A percentile compares a stretch with the other conserved stretches of the same genome.
Conservation (phyloP, 768 basidiomycete species). For the Naganishia randhawae region DNA sequence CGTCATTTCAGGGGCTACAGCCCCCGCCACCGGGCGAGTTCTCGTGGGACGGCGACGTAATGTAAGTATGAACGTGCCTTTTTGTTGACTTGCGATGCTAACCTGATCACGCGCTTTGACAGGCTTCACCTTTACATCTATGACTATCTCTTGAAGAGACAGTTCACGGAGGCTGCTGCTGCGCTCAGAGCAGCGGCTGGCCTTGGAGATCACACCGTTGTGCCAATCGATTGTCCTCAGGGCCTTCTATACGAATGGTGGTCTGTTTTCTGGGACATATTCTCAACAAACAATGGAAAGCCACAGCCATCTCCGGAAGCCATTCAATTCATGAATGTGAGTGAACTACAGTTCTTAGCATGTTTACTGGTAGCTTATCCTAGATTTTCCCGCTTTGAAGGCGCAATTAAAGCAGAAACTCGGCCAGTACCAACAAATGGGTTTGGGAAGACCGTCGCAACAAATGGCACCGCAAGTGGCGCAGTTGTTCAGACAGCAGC, state of each 20-base stretch:
- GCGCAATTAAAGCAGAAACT: slow-evolving; percentile 39
- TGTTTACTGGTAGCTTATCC: background rate
- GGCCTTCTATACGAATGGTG: slow-evolving; percentile 52
- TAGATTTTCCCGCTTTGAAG: slow-evolving; percentile 26
- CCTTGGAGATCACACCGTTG: slow-evolving; percentile 40
- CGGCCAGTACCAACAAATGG: slow-evolving; percentile 29
- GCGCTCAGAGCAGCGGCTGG: slow-evolving; percentile 45
- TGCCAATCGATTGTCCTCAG: slow-evolving; percentile 50
- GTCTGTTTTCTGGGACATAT: slow-evolving; percentile 49
- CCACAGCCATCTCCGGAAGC: slow-evolving; percentile 39
- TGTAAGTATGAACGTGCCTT: slow-evolving; percentile 8
- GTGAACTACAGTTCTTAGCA: slow-evolving; percentile 8
- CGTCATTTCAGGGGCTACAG: background rate
- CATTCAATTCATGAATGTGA: slow-evolving; percentile 43
- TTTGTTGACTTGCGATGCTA: background rate
- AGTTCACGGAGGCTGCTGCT: slow-evolving; percentile 42
- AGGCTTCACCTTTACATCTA: slow-evolving; percentile 52
- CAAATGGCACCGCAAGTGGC: slow-evolving; percentile 27
- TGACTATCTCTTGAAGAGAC: slow-evolving; percentile 51
- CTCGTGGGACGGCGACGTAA: slow-evolving; percentile 24
- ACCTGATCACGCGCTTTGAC: background rate
- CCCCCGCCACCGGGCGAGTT: background rate
- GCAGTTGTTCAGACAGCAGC: slow-evolving; percentile 22
- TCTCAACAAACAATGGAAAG: slow-evolving; percentile 40
- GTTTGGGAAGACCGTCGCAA: slow-evolving; percentile 25